Base-by-base conservation (phyloP, 495 filamentous ascomycete genomes). In the Lindgomyces ingoldianus region DNA sequence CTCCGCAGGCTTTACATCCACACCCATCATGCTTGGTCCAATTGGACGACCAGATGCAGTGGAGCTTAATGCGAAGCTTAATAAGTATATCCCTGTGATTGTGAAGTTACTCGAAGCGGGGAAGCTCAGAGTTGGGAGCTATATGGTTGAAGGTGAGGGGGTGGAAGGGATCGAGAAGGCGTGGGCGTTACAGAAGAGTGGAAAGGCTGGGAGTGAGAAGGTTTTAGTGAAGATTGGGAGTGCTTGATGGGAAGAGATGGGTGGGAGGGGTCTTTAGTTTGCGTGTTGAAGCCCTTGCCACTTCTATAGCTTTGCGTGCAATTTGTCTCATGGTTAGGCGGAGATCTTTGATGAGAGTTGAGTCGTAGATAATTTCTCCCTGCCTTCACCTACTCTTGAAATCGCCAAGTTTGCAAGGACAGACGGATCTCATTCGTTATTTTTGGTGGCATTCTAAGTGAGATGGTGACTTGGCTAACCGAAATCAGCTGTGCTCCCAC, bases 21-120 rank as follows among this genome's bases (percentile, higher is more conserved):
- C 11, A 0, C 21, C 39, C 0, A 46, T 62, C 29, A 25, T 6
- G 24, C 33, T 67, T 8, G 64, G 64, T 21, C 57, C 58, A 2
- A 62, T 67, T 36, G 64, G 64, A 24, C 57, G 57, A 16, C 64
- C 64, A 6, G 64, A 62, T 6, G 50, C 50, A 1, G 36, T 14
- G 29, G 58, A 62, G 18, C 19, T 62, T 29, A 67, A 67, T 41
- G 18, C 51, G 19, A 21, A 30, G 14, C 12, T 67, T 2, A 39
- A 27, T 10, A 25, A 52, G 50, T 67, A 57, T 41, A 62, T 67
- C 39, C 42, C 50, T 1, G 33, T 67, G 0, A 57, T 67, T 16
- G 21, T 49, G 14, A 57, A 57, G 29, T 33, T 67, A 50, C 27
- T 67, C 11, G 64, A 67, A 44, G 19, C n/a, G 1, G 64, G 52